A percentile compares a stretch with the other conserved stretches of the same genome.
Conservation (phyloP, 495 filamentous ascomycete species). For the Echria macrotheca region DNA sequence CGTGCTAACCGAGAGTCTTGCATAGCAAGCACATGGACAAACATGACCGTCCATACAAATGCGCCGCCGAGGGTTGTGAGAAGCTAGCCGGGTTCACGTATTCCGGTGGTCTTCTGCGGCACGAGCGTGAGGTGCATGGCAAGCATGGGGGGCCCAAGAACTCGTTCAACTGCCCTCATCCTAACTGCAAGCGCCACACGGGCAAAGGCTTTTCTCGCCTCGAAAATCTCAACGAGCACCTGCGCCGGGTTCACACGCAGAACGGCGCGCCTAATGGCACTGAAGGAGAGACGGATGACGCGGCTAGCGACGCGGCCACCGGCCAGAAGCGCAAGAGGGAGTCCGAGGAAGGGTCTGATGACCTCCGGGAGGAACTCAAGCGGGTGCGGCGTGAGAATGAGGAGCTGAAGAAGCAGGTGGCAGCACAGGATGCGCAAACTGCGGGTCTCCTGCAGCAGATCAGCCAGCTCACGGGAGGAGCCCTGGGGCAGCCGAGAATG, state of each 20-base stretch:
- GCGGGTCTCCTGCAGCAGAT: constrained; percentile 27
- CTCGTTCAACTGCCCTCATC: constrained; percentile 68
- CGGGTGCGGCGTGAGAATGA: constrained; percentile 33
- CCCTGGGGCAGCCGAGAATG: constrained; percentile 6
- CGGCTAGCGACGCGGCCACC: constrained; percentile 22
- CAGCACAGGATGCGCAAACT: constrained; percentile 25
- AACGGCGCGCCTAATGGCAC: constrained; percentile 18
- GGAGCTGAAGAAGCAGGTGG: constrained; percentile 31
- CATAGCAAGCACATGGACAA: constrained; percentile 94
- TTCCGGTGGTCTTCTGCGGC: constrained; percentile 77
- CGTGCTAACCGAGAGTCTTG: constrained; percentile 8
- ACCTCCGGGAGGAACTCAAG: constrained; percentile 37
- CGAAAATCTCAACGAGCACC: constrained; percentile 85
- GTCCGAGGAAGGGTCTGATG: constrained; percentile 18
- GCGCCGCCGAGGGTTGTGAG: constrained; percentile 67
- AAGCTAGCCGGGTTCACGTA: constrained; percentile 93
- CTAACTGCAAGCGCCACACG: constrained; percentile 73
- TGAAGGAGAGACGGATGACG: constrained; percentile 28
- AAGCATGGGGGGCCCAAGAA: constrained; percentile 79
- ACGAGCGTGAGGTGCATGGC: constrained; percentile 87
- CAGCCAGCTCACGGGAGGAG: constrained; percentile 15
- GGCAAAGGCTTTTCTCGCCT: constrained; percentile 76
- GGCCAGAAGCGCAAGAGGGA: constrained; percentile 36
- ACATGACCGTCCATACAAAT: constrained; percentile 87
- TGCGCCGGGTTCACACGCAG: constrained; percentile 67